Base-by-base conservation (phyloP, 164 flowering plant genomes). In the Piper longum region DNA sequence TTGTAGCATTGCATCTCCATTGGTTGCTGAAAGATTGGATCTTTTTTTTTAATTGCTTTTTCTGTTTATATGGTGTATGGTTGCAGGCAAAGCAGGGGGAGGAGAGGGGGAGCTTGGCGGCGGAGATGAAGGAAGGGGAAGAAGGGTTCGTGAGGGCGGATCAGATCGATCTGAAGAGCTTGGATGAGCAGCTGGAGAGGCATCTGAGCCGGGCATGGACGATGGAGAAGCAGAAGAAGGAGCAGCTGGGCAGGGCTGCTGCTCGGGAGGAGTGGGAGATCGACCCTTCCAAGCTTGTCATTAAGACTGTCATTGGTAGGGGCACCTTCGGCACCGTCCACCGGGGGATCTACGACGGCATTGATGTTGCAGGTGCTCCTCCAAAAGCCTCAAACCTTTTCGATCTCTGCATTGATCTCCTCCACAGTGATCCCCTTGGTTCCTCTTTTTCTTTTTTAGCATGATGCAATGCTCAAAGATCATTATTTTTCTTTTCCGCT, bases 121-220 rank as follows among this genome's bases (percentile, higher is more conserved):
- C 26, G 64, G 68, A 78, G 59, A 86, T 88, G 95, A 84, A 86
- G 75, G 88, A 91, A 68, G 57, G 66, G 56, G 74, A 75, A 60
- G 95, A 83, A 77, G 96, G 91, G 75, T 92, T 87, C 70, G 88
- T 92, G 57, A 77, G 98, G 61, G 98, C 98, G 67, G 98, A 92
- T 82, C 93, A 87, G 82, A 92, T 92, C 63, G 98, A 92, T 80
- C 85, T 92, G 73, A 92, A 92, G 74, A 85, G 85, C 72, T 67
- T 92, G 52, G 98, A 92, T 71, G 98, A 87, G 67, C 96, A 89
- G 64, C 85, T 92, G n/a, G 91, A 89, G 78, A 81, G 90, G 73
- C 96, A 89, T 73, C 78, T 91, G 8, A 85, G 64, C 63, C 73
- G 84, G 60, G 92, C 72, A 41, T 76, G 76, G 82, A 87, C 95